Evolutionary conservation across 495 filamentous ascomycete genomes (phyloP).

Genomic region (Penicillium alfredii): DNA sequence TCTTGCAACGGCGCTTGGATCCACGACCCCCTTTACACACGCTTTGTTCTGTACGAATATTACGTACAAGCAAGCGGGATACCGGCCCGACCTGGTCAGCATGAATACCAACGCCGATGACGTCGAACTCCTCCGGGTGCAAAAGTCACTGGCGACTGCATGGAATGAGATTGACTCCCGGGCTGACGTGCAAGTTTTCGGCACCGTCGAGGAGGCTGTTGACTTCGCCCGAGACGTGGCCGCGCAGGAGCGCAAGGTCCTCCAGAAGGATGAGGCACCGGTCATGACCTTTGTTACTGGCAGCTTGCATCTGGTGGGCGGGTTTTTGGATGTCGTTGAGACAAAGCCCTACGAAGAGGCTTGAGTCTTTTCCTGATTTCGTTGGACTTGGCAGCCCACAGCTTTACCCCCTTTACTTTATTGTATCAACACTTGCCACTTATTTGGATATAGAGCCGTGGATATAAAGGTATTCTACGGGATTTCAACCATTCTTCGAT

Average conservation of each 20-base stretch:
- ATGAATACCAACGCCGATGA: conserved; percentile 62
- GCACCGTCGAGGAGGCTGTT: conserved; percentile 84
- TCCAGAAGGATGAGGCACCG: conserved; percentile 31
- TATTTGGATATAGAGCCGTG: conserved; percentile 9
- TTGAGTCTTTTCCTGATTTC: conserved; percentile 8
- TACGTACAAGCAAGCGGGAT: conserved; percentile 66
- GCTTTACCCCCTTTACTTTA: conserved; percentile 14
- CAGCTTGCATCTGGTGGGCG: conserved; percentile 84
- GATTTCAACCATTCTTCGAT: conserved; percentile 27
- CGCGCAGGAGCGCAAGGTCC: conserved; percentile 22
- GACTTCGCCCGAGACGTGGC: conserved; percentile 55
- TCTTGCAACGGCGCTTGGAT: conserved; percentile 50
- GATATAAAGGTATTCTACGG: conserved; percentile 22
- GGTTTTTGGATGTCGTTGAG: conserved; percentile 71
- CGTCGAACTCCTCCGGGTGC: conserved; percentile 63
- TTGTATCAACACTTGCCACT: conserved; percentile 28
- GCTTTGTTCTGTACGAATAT: conserved; percentile 87
- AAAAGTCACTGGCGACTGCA: conserved; percentile 64
- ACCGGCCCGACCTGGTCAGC: conserved; percentile 70
- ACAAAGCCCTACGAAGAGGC: conserved; percentile 32
- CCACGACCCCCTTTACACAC: conserved; percentile 61
- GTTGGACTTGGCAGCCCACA: conserved; percentile 12
- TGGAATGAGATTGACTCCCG: conserved; percentile 63
- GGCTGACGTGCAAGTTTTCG: conserved; percentile 57
- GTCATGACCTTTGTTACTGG: conserved; percentile 65